Evolutionary conservation across 805 yeast species (phyloP), one percentile per base, ranked within the genome.

Genomic region (Kodamaea hsintzibuensis): DNA sequence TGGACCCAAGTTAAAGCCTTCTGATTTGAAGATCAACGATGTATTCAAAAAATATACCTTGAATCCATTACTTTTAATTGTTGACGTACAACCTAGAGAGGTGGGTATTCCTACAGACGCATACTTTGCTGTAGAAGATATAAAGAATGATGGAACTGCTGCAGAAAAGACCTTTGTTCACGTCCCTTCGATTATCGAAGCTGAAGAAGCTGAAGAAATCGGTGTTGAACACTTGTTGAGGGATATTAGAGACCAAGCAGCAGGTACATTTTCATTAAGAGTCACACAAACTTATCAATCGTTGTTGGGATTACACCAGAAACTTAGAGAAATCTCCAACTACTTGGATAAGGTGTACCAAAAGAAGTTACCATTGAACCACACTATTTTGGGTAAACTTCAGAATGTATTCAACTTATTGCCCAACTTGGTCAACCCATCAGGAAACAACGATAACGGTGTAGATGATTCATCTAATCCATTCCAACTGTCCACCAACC

Each of bases 191-290:
- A 78, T 83, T 27, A 91, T 96, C 59, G 93, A 89, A 68, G 99
- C 99, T 2, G 99, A 95, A 68, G 99, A 95, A 69, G 99, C 99
- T 8, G 99, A 95, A 73, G 99, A 95, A 72, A 95, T 95, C 61
- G 99, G 99, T 57, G 99, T 95, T 12, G 99, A 95, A 71, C 99
- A 95, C 69, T 74, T 95, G 56, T 74, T 95, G 56, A 85, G 98
- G 66, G 99, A 95, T 66, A 91, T 91, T 19, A 84, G 98, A 64
- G 98, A 93, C 67, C 97, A 92, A 63, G 97, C 98, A 8, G 96
- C 97, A 12, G 99, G 99, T 8, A 87, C 87, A 47, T 80, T 95
- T 55, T 86, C 98, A 2, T 83, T 92, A 50, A 84, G 87, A 66
- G 84, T 95, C 52, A 91, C 98, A 13, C 88, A 89, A 66, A 97